Evolutionary conservation across 139 green algal species (phyloP).

Genomic region (Tetraselmis chui): DNA sequence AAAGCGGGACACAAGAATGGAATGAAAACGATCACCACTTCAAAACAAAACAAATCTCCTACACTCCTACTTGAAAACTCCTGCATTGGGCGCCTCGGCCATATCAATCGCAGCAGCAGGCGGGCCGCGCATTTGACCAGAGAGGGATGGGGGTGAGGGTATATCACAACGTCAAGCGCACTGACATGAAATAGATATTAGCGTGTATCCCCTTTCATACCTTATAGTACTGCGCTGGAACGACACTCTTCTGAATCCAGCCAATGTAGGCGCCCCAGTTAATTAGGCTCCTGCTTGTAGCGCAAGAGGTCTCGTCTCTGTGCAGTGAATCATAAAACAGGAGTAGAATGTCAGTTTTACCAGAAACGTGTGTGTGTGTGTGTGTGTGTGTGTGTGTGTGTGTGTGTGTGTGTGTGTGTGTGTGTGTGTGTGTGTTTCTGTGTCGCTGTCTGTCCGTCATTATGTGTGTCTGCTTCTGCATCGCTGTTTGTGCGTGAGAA

Average conservation of each 20-base stretch:
- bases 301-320: conserved; percentile 21
- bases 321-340: background rate
- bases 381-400: too few species aligned
- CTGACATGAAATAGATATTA: background rate
- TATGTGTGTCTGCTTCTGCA: too few species aligned
- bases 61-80: background rate
- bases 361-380: background rate
- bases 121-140: background rate
- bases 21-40: background rate
- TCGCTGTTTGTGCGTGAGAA: too few species aligned
- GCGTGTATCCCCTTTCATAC: conserved; percentile 11
- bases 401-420: too few species aligned
- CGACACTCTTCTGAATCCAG: conserved; percentile 54
- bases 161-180: background rate
- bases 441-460: too few species aligned
- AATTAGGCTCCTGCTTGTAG: conserved; percentile 39
- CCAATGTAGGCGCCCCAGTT: conserved; percentile 59
- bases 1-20: conserved; percentile 14
- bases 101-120: background rate
- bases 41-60: background rate
- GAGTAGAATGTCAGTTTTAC: conserved; percentile 5
- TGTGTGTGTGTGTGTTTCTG: too few species aligned
- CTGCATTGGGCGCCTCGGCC: background rate
- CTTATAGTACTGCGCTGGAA: conserved; percentile 89
- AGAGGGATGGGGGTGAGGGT: background rate